Conservation (phyloP, 768 basidiomycete species). For the Infundibulicybe gibba region DNA sequence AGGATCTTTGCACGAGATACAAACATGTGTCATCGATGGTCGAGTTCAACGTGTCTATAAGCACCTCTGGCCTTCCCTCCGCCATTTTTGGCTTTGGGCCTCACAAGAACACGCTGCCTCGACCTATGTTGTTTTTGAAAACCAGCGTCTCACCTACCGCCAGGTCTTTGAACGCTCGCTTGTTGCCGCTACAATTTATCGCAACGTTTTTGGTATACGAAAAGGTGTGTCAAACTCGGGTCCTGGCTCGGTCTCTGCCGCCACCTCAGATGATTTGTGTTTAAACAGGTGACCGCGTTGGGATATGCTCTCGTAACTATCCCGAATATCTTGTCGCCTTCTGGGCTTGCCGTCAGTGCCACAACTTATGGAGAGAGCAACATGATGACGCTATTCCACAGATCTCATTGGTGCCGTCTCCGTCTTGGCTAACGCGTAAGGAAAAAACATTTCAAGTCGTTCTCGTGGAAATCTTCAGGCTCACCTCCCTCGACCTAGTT, state of each 20-base stretch:
- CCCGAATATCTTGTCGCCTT: slow-evolving; percentile 43
- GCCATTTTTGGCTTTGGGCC: slow-evolving; percentile 43
- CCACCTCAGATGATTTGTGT: not conserved
- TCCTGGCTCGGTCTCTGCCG: not conserved
- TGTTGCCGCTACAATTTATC: slow-evolving; percentile 32
- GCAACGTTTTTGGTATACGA: slow-evolving; percentile 37
- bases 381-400: slow-evolving; percentile 7
- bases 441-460: not conserved
- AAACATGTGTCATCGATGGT: slow-evolving; percentile 40
- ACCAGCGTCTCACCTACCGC: slow-evolving; percentile 37
- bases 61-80: slow-evolving; percentile 44
- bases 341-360: slow-evolving; percentile 42
- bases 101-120: slow-evolving; percentile 29
- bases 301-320: slow-evolving; percentile 45
- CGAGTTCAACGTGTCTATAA: slow-evolving; percentile 47
- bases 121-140: slow-evolving; percentile 48
- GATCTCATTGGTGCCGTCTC: slow-evolving; percentile 47
- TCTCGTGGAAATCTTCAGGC: not conserved
- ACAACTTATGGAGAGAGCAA: not conserved
- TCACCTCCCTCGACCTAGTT: slow-evolving; percentile 17
- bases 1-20: slow-evolving; percentile 36
- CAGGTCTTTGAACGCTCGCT: slow-evolving; percentile 32
- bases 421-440: slow-evolving; percentile 45
- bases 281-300: slow-evolving; percentile 35
- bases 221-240: slow-evolving; percentile 30